Evolutionary conservation across 257 asterid species (phyloP), one percentile per base, ranked within the genome.

Genomic region (Eustoma russellianum): DNA sequence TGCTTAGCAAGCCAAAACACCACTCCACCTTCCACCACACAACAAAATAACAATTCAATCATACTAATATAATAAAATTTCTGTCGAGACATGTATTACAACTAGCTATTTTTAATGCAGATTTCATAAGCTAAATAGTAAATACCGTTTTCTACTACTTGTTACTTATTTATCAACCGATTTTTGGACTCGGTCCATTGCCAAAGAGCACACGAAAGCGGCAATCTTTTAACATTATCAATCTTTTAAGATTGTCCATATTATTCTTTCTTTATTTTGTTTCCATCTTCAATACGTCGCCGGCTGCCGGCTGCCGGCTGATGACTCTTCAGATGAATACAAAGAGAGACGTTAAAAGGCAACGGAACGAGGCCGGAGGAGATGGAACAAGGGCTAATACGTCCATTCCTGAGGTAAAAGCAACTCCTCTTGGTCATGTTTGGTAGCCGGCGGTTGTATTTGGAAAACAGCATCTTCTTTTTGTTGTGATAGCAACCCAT

Each of bases 391-490:
- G 30, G 9, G 19, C 48, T 41, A 73, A 41, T 73, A 73, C 5
- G 79, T 73, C 79, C 79, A 73, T 41, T 73, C 75, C 53, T 68
- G 69, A 35, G 79, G 79, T 11, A 73, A 9, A 15, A 65, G 65
- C 52, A 68, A 59, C 19, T 64, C 79, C 35, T 66, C 79, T 35
- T 66, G 63, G 5, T 49, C 60, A 11, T 17, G 60, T 56, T 18
- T 56, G 50, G 41, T 41, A 33, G 45, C 14, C 13, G 28, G 56
- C 14, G 55, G 59, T 38, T 46, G 33, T 5, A 68, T 49, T 41
- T 73, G 47, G 33, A 56, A 46, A 33, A 30, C 61, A n/a, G 60
- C 62, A 10, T 18, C 46, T 51, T 50, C 57, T 50, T 61, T 69
- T 40, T 54, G 46, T 19, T 72, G 64, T 0, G 56, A 56, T 11